A percentile compares a stretch with the other conserved stretches of the same genome.
Evolutionary conservation across 352 stramenopile species (phyloP).

Genomic region (Globisporangium lucens): DNA sequence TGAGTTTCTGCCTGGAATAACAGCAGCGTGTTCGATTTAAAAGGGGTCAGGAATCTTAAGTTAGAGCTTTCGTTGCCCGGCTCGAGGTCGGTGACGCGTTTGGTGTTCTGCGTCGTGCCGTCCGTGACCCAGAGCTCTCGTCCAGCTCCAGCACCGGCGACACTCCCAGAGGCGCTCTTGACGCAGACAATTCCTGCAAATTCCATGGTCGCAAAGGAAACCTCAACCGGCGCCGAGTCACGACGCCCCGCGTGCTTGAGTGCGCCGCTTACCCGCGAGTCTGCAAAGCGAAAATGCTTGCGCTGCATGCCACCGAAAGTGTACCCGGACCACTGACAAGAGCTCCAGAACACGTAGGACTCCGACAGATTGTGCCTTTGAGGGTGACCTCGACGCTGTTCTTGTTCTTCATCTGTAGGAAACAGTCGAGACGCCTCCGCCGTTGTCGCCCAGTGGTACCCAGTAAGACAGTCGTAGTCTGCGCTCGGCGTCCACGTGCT

Average conservation of each 20-base stretch:
- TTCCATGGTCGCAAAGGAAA: slow-evolving; percentile 26
- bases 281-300: slow-evolving; percentile 70
- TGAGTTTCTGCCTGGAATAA: slow-evolving; percentile 46
- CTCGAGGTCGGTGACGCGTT: slow-evolving; percentile 47
- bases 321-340: slow-evolving; percentile 72
- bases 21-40: slow-evolving; percentile 32
- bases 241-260: slow-evolving; percentile 62
- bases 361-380: slow-evolving; percentile 18
- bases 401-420: neutral
- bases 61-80: slow-evolving; percentile 30
- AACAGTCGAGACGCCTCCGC: slow-evolving; percentile 31
- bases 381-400: neutral
- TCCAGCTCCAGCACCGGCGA: slow-evolving; percentile 15
- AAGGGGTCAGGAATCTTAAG: slow-evolving; percentile 40
- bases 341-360: slow-evolving; percentile 64
- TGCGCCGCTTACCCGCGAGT: slow-evolving; percentile 54
- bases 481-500: slow-evolving; percentile 39
- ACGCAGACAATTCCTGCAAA: slow-evolving; percentile 85
- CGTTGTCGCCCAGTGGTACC: slow-evolving; percentile 68
- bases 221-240: slow-evolving; percentile 36
- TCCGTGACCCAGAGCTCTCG: slow-evolving; percentile 69
- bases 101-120: slow-evolving; percentile 30
- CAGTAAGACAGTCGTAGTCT: slow-evolving; percentile 67
- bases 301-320: slow-evolving; percentile 41
- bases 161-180: slow-evolving; percentile 12